Percentiles rank a stretch among this genome's conserved stretches.
Conservation (phyloP, 768 basidiomycete species). For the Suillus subluteus region DNA sequence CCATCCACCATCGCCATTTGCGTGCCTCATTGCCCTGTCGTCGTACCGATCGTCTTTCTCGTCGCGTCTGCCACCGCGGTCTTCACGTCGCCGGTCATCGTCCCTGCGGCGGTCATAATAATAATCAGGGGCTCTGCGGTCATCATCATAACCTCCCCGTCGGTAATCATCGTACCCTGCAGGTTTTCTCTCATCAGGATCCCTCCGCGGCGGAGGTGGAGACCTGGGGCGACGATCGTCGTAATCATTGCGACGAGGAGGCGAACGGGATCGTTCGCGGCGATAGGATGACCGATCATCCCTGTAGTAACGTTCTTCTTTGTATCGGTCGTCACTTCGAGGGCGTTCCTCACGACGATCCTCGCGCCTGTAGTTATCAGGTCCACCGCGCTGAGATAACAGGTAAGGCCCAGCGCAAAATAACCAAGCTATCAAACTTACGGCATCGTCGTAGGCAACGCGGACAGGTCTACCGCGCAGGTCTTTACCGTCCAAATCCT, state of each 20-base stretch:
- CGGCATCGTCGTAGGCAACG: constrained; percentile 66
- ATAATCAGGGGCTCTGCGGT: constrained; percentile 81
- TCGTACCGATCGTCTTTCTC: constrained; percentile 84
- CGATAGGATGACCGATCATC: constrained; percentile 53
- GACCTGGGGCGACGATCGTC: constrained; percentile 85
- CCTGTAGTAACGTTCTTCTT: constrained; percentile 60
- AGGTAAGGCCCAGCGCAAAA: constrained; percentile 7
- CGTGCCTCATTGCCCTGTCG: constrained; percentile 71
- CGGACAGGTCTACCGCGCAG: constrained; percentile 83
- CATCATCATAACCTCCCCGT: constrained; percentile 79
- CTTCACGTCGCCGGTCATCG: constrained; percentile 64
- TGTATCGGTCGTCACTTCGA: constrained; percentile 56
- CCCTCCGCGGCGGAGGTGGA: constrained; percentile 74
- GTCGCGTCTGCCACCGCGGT: constrained; percentile 75
- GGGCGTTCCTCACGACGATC: constrained; percentile 55
- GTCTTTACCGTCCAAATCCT: constrained; percentile 83
- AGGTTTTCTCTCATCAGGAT: constrained; percentile 83
- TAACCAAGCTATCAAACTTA: constrained; percentile 37
- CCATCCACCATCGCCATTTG: constrained; percentile 82
- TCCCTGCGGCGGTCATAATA: constrained; percentile 90
- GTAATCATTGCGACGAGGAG: constrained; percentile 68
- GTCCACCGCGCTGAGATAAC: constrained; percentile 56
- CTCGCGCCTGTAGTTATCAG: constrained; percentile 78
- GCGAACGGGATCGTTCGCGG: constrained; percentile 85
- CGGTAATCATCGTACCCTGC: constrained; percentile 92